Conservation (phyloP, 2,329 filamentous ascomycete species). For the Boeremia exigua region DNA sequence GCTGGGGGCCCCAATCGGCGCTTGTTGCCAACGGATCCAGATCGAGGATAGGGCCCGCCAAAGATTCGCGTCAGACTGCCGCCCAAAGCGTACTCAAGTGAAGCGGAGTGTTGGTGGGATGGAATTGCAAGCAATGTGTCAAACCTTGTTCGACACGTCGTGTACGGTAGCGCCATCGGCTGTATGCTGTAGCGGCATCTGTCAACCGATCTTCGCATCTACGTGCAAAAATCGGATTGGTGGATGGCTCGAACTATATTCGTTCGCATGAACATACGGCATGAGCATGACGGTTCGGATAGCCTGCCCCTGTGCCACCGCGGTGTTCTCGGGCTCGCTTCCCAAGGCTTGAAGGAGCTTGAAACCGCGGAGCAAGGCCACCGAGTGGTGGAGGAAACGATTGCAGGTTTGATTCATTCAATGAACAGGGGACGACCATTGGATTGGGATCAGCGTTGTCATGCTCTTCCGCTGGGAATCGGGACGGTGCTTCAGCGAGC, state of each 20-base stretch:
- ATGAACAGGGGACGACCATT: background rate
- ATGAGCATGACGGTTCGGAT: background rate
- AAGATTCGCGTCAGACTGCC: constrained; percentile 13
- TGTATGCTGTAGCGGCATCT: background rate
- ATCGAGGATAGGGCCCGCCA: constrained; percentile 5
- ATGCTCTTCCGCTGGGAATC: constrained; percentile 1
- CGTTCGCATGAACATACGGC: background rate
- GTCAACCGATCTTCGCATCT: constrained; percentile 3
- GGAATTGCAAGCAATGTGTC: constrained; percentile 1
- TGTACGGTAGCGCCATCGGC: constrained; percentile 6
- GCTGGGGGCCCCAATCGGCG: constrained; percentile 16
- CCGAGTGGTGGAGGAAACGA: constrained; percentile 18
- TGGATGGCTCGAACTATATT: background rate
- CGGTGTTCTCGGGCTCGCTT: background rate
- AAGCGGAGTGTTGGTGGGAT: background rate
- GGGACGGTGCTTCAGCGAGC: constrained; percentile 1
- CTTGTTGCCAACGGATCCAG: constrained; percentile 4
- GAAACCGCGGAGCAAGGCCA: constrained; percentile 1
- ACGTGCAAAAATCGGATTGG: background rate
- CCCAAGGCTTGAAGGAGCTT: background rate
- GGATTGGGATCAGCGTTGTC: constrained; percentile 14
- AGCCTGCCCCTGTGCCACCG: background rate
- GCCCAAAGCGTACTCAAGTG: constrained; percentile 10
- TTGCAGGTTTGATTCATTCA: constrained; percentile 2
- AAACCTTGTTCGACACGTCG: constrained; percentile 1